Conservation (phyloP, 768 basidiomycete genomes). For the Stropharia rugosoannulata region DNA sequence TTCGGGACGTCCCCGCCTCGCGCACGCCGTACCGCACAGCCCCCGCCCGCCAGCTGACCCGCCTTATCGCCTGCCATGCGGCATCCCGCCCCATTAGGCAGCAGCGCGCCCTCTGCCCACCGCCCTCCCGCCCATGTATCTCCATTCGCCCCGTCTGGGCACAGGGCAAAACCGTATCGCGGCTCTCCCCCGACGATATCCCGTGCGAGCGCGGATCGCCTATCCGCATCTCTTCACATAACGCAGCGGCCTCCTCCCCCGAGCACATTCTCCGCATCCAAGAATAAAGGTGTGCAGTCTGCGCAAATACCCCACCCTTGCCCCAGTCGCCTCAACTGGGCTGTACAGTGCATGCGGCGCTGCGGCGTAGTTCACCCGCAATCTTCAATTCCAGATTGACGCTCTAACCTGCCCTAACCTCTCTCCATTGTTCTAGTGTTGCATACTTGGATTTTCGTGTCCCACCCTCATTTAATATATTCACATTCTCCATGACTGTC, state of each 20-base stretch:
- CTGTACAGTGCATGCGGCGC: not conserved
- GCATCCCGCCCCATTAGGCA: conserved; percentile 1
- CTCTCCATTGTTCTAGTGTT: no score
- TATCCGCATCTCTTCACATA: not conserved
- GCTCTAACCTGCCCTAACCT: not conserved
- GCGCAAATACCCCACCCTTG: not conserved
- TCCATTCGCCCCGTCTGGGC: not conserved
- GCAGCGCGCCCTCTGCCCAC: not conserved
- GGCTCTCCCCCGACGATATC: conserved; percentile 18
- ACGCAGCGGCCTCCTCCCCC: not conserved
- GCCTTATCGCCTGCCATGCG: not conserved
- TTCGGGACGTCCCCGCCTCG: conserved; percentile 13
- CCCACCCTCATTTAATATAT: not conserved
- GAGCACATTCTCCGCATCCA: not conserved
- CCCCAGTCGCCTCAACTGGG: not conserved
- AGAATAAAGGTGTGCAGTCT: not conserved
- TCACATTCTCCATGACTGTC: conserved; percentile 1
- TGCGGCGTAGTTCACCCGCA: not conserved
- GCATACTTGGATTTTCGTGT: not conserved
- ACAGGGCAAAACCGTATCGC: conserved; percentile 12
- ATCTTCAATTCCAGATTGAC: not conserved
- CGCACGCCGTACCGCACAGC: conserved; percentile 15
- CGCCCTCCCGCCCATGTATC: not conserved
- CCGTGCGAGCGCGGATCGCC: conserved; percentile 12
- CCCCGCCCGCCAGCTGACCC: conserved; percentile 10